Conservation (phyloP, 1,284 basidiomycete genomes). For the Butyriboletus regius region DNA sequence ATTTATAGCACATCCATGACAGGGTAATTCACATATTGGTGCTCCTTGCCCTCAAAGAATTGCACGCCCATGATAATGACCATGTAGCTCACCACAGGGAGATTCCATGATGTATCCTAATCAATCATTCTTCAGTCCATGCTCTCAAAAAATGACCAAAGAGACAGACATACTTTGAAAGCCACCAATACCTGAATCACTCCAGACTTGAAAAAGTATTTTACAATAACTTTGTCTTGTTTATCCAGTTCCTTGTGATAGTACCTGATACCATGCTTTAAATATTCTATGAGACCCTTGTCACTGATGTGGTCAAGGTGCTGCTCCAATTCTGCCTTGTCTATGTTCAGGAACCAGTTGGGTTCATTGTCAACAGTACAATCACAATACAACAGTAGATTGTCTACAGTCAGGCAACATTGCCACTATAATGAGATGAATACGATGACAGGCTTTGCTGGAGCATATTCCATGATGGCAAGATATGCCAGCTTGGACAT, state of each 20-base stretch:
- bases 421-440: slow-evolving; percentile 96
- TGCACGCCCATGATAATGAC: slow-evolving; percentile 99
- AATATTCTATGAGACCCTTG: slow-evolving; percentile 67
- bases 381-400: slow-evolving; percentile 80
- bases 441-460: slow-evolving; percentile 79
- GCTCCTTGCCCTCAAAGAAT: slow-evolving; percentile 89
- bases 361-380: slow-evolving; percentile 77
- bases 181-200: slow-evolving; percentile 93
- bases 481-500: slow-evolving; percentile 99
- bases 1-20: slow-evolving; percentile 97
- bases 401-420: slow-evolving; percentile 86
- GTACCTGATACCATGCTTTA: slow-evolving; percentile 88
- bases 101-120: slow-evolving; percentile 92
- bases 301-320: slow-evolving; percentile 85
- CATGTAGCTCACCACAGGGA: slow-evolving; percentile 91
- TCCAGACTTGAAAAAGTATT: slow-evolving; percentile 87
- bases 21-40: slow-evolving; percentile 95
- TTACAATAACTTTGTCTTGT: slow-evolving; percentile 88
- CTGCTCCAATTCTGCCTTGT: slow-evolving; percentile 73
- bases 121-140: neutral
- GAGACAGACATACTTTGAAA: slow-evolving; percentile 60
- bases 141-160: neutral
- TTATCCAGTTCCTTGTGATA: slow-evolving; percentile 91
- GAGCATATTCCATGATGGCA: slow-evolving; percentile 83
- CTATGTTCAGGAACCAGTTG: slow-evolving; percentile 86